Base-by-base conservation (phyloP, 257 asterid species). In the Linaria vulgaris region DNA sequence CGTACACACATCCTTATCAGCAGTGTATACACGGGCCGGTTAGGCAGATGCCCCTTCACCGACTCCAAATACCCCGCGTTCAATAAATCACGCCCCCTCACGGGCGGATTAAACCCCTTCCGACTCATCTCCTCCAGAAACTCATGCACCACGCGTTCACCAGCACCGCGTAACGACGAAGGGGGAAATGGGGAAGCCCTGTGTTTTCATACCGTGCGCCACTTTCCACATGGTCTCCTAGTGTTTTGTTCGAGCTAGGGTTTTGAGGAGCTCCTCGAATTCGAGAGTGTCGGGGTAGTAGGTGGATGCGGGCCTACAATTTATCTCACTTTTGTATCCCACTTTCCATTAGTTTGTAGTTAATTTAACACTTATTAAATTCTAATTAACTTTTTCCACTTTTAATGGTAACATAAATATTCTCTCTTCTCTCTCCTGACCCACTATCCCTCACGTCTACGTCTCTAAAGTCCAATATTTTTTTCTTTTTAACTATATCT, bases 151-250 rank as follows among this genome's bases (percentile, higher is more conserved):
- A 94, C 17, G 91, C 99, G 21, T 87, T 85, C 51, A 94, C 96
- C 48, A 94, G 97, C 59, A 81, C 67, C 0, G 97, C 79, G 46
- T 89, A 94, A 19, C 89, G 25, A 90, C 80, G 53, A 87, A 74
- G 1, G 99, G 83, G 9, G 96, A 87, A 66, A 94, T 77, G 4
- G 87, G 64, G n/a, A 79, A 69, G 37, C 78, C 74, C 61, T 69
- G 91, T 27, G 81, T 67, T 75, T 81, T 94, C 97, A 94, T 94
- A 72, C 76, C 83, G 49, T 83, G 84, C 12, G 83, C 95, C 22
- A 90, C 88, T 78, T 94, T 94, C 99, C 99, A 94, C 99, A 94
- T 94, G 72, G 99, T 94, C 45, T 94, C 96, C 99, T 96, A 94
- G 41, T 94, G 84, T 22, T 86, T 72, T 27, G 91, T 82, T 15